phyloP scores from a whole-genome alignment of 1,284 basidiomycete species.

The Ganoderma resinaceum region DNA sequence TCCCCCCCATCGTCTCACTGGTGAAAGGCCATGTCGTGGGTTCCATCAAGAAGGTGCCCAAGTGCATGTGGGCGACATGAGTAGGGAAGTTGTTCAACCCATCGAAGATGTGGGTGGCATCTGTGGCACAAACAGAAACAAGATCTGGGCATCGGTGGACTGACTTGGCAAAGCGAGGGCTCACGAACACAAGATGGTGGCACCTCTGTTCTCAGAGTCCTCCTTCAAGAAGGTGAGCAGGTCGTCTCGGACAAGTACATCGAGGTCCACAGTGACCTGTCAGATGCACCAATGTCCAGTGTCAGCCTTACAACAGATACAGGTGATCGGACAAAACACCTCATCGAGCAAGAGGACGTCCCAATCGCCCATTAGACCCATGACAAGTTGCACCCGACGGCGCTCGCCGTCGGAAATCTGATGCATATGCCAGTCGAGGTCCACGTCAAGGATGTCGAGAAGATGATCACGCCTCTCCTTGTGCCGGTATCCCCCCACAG shows the following conservation, averaged over 20 bases:
- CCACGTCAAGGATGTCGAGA: conserved; percentile 93
- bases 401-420: conserved; percentile 96
- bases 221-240: conserved; percentile 87
- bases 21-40: conserved; percentile 74
- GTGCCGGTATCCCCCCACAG: conserved; percentile 94
- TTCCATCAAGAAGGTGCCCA: conserved; percentile 74
- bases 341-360: conserved; percentile 95
- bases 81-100: conserved; percentile 89
- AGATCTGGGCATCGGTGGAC: not conserved
- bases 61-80: conserved; percentile 88
- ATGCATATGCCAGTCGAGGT: conserved; percentile 94
- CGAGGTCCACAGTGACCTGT: conserved; percentile 97
- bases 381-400: conserved; percentile 92
- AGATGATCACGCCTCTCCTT: conserved; percentile 88
- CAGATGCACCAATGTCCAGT: not conserved
- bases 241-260: conserved; percentile 94
- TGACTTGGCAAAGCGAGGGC: not conserved
- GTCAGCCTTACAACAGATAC: not conserved
- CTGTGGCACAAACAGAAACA: conserved; percentile 45
- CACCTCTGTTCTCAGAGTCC: conserved; percentile 83
- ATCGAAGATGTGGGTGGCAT: conserved; percentile 97
- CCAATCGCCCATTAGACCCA: conserved; percentile 97
- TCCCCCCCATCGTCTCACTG: conserved; percentile 19
- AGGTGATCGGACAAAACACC: conserved; percentile 47
- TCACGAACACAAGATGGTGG: conserved; percentile 90